Base-by-base conservation (phyloP, 1,139 yeast genomes). In the Sugiyamaella xylanicola region DNA sequence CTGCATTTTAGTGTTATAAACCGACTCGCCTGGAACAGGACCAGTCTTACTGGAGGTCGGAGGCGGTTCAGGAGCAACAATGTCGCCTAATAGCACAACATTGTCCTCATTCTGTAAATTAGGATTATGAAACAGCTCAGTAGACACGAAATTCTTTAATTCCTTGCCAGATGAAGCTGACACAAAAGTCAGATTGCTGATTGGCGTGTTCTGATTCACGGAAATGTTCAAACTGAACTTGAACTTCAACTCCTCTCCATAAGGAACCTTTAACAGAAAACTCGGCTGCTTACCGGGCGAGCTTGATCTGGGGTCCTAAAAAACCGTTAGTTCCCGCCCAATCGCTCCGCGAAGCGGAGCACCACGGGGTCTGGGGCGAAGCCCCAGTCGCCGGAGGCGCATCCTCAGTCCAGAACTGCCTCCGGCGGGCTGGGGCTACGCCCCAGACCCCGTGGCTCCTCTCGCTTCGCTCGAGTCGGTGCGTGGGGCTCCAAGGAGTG, bases 61-160 rank as follows among this genome's bases (percentile, higher is more conserved):
- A 22, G 52, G 37, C 39, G 25, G 67, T 45, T 37, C 45, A 2
- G 55, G 55, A 8, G 57, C 45, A n/a, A 35, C 46, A 43, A 64
- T 65, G 58, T 72, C 75, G 47, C 76, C 76, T 15, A 74, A 63
- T 39, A 73, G 62, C n/a, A 63, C 65, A 3, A 73, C 76, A 54
- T 74, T 73, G 36, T 71, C 69, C 53, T 71, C 72, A 40, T 72
- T 70, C 56, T 73, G 76, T 36, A 74, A 65, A 48, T 74, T 74
- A n/a, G 77, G 76, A 61, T 74, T 74, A 57, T 70, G 71, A 52
- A 72, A 68, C 48, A 74, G 66, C 60, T 74, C 77, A 41, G 69
- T 68, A 27, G 69, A 68, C 46, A 74, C 63, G 53, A 73, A 65
- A 11, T 65, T 60, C 50, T 73, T 74, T 27, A 74, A 63, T 37